Evolutionary conservation across 2,329 filamentous ascomycete species (phyloP), one percentile per base, ranked within the genome.

Genomic region (Akanthomyces uredinophilus): DNA sequence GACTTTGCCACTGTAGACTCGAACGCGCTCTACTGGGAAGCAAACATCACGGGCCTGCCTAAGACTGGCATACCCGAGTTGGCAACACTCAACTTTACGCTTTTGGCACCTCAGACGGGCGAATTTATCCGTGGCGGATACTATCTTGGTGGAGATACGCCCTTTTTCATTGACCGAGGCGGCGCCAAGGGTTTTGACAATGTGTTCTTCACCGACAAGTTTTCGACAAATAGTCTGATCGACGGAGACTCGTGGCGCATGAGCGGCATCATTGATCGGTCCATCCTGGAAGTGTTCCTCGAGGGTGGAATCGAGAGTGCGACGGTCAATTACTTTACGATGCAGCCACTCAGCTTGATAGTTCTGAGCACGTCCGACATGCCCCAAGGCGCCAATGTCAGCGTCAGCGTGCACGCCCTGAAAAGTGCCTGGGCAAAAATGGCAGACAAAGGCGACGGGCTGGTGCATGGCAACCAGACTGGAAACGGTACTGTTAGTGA

Each of bases 1-100:
- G 80, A 86, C 69, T 87, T 83, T 71, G 75, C 78, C 3, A 62
- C 71, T 13, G 72, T 85, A 3, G 64, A 74, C 16, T 82, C 82
- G 10, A 78, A 80, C 11, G 81, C 83, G 0, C 66, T 87, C 14
- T 82, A 81, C 68, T 80, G 86, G 67, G 78, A 83, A 63, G 77
- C 79, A 47, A 83, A 84, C 66, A 73, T 86, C 44, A 81, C 79
- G 11, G 74, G 71, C 0, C 65, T 73, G 7, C 68, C 70, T 0
- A 52, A 66, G 1, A 55, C 27, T 0, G 66, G 66, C 2, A 51
- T 70, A 0, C 22, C 66, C 0, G 49, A 66, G 3, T 65, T 64
- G 1, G 69, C 72, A 1, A 68, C 68, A 0, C 47, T 75, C 35
- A 71, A 73, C 47, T 72, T 74, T 32, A 70, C 68, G 0, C 68